A percentile compares a stretch with the other conserved stretches of the same genome.
Evolutionary conservation across 2,329 filamentous ascomycete species (phyloP).

Genomic region (Beauveria sp.): DNA sequence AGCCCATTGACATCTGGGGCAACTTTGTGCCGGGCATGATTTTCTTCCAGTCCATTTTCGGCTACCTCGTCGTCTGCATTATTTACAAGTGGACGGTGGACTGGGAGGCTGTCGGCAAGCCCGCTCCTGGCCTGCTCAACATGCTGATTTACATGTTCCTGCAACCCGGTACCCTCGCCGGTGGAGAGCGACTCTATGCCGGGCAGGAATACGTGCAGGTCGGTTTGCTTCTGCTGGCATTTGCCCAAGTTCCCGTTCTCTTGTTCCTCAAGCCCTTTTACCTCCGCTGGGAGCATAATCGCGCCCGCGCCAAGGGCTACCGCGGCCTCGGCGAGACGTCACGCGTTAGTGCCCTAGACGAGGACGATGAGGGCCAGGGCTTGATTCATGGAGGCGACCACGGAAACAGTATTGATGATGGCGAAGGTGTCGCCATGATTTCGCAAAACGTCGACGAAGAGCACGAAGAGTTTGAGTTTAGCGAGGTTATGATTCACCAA

Average conservation of each 20-base stretch:
- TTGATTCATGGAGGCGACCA: conserved; percentile 39
- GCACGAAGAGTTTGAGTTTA: conserved; percentile 95
- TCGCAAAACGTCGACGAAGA: conserved; percentile 78
- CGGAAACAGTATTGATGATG: conserved; percentile 56
- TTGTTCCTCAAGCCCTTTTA: conserved; percentile 95
- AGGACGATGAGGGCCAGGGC: conserved; percentile 65
- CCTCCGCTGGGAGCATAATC: conserved; percentile 88
- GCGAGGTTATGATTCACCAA: conserved; percentile 97
- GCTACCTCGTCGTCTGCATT: conserved; percentile 89
- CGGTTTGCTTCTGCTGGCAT: conserved; percentile 70
- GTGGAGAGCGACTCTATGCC: conserved; percentile 64
- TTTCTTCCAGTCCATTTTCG: conserved; percentile 98
- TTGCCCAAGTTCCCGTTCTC: conserved; percentile 80
- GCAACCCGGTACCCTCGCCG: conserved; percentile 56
- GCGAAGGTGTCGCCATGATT: conserved; percentile 80
- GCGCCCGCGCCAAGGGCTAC: conserved; percentile 80
- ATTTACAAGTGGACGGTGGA: conserved; percentile 96
- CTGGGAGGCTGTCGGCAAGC: conserved; percentile 57
- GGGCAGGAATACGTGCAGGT: conserved; percentile 73
- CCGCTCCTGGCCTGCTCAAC: conserved; percentile 85
- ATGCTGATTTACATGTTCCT: conserved; percentile 99
- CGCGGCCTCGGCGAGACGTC: conserved; percentile 85
- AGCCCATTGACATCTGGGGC: conserved; percentile 89
- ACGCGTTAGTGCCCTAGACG: conserved; percentile 82
- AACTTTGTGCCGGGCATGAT: conserved; percentile 99